A percentile compares a stretch with the other conserved stretches of the same genome.
Evolutionary conservation across 2,329 filamentous ascomycete species (phyloP).

Genomic region (Ascochyta rabiei): DNA sequence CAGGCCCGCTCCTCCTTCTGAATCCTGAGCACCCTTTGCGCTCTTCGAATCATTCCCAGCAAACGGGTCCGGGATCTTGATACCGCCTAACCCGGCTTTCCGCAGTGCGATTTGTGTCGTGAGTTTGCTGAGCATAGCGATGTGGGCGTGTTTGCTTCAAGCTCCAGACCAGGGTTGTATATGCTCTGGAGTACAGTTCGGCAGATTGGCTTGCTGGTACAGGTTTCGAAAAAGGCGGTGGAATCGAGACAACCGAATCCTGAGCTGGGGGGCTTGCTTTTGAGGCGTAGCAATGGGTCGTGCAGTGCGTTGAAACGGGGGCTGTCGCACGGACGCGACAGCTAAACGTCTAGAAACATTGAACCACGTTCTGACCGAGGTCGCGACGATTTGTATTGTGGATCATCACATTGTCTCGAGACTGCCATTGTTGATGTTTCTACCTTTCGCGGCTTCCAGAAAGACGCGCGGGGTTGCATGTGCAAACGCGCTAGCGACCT

Average conservation of each 20-base stretch:
- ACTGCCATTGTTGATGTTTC: background rate
- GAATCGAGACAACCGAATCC: background rate
- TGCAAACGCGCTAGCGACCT: conserved; percentile 2
- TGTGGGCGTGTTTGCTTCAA: conserved; percentile 1
- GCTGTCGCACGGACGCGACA: conserved; percentile 17
- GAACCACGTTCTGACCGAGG: background rate
- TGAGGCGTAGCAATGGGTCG: conserved; percentile 9
- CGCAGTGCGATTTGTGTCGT: conserved; percentile 65
- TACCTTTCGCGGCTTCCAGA: background rate
- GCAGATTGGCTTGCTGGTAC: background rate
- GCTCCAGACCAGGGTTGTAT: background rate
- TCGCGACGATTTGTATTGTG: background rate
- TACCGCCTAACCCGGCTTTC: conserved; percentile 61
- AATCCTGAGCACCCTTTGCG: conserved; percentile 33
- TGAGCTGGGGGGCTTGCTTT: conserved; percentile 2
- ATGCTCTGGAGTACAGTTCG: background rate
- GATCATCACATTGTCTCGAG: background rate
- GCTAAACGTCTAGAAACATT: conserved; percentile 7
- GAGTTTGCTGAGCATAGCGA: conserved; percentile 61
- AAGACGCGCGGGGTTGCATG: conserved; percentile 1
- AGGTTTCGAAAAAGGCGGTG: conserved; percentile 1
- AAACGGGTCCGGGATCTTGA: conserved; percentile 51
- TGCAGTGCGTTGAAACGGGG: conserved; percentile 18
- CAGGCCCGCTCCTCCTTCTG: conserved; percentile 26
- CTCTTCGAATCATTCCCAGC: conserved; percentile 31